Conservation (phyloP, 106 monocot species). For the Phalaenopsis equestris region DNA sequence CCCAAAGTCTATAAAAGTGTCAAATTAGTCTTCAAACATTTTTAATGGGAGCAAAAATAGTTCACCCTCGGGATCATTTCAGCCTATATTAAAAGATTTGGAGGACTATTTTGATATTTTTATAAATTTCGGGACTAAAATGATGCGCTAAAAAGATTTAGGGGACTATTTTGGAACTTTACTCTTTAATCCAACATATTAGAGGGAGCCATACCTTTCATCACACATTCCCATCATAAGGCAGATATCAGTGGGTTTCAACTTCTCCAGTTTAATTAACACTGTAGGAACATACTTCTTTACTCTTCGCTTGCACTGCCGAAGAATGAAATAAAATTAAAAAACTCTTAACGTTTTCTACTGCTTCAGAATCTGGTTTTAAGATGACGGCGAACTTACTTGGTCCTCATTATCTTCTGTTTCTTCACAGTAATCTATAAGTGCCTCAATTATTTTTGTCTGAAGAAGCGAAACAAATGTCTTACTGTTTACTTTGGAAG, state of each 20-base stretch:
- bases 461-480: conserved; percentile 1
- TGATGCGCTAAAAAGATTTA: too few species aligned
- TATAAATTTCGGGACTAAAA: too few species aligned
- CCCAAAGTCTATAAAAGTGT: too few species aligned
- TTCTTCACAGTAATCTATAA: conserved; percentile 23
- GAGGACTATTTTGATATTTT: too few species aligned
- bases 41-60: too few species aligned
- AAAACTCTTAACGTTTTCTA: not conserved
- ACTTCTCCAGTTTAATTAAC: conserved; percentile 13
- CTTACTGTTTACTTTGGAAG: not conserved
- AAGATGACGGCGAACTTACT: conserved; percentile 4
- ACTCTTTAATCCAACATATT: not conserved
- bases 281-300: conserved; percentile 14
- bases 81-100: too few species aligned
- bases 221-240: conserved; percentile 21
- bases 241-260: conserved; percentile 21
- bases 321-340: not conserved
- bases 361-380: not conserved
- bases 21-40: too few species aligned
- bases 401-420: conserved; percentile 16
- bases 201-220: conserved; percentile 5
- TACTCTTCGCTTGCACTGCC: conserved; percentile 22
- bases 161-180: too few species aligned
- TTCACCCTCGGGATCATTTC: too few species aligned
- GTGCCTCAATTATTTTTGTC: conserved; percentile 20